Evolutionary conservation across 768 basidiomycete genomes (phyloP), one percentile per base, ranked within the genome.

Genomic region (Trametopsis cervina): DNA sequence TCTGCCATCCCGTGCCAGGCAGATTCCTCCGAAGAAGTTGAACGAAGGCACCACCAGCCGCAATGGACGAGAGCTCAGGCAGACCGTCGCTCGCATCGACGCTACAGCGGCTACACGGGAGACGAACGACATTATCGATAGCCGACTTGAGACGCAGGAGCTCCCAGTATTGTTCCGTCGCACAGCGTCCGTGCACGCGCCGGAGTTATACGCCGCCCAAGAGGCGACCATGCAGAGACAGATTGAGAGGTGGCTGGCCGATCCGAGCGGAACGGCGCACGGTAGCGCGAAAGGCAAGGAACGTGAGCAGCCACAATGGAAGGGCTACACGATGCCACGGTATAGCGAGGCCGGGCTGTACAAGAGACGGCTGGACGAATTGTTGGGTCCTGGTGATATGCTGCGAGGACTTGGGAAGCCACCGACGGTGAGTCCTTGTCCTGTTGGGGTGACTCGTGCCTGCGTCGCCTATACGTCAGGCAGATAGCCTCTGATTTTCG

Each of bases 311-410:
- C 5, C 45, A 35, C n/a, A n/a, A n/a, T 46, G 45, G 33, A 27
- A 21, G 33, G 35, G 36, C 13, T 23, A 26, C 20, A 46, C 35
- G 17, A 24, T 21, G 20, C 35, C 45, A 18, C n/a, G 35, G 36
- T 46, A 39, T 20, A 36, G 29, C 18, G 45, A 46, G 35, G 45
- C 45, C 18, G 45, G 45, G n/a, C 36, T 29, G 15, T 46, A 37
- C 36, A 46, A 46, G 45, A 6, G 5, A 3, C 36, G 17, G 10
- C 9, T 46, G 9, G 45, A 46, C 23, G 21, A 21, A 17, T 24
- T 38, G 17, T 46, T 46, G 13, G 45, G 45, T 7, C 45, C 15
- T 9, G 45, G 45, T 15, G 22, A 22, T 23, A 46, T 46, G 45
- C 22, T 46, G 35, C 10, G 45, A 13, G 25, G 44, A 25, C 12